Base-by-base conservation (phyloP, 2,329 filamentous ascomycete genomes). In the Cladosporium sp. region DNA sequence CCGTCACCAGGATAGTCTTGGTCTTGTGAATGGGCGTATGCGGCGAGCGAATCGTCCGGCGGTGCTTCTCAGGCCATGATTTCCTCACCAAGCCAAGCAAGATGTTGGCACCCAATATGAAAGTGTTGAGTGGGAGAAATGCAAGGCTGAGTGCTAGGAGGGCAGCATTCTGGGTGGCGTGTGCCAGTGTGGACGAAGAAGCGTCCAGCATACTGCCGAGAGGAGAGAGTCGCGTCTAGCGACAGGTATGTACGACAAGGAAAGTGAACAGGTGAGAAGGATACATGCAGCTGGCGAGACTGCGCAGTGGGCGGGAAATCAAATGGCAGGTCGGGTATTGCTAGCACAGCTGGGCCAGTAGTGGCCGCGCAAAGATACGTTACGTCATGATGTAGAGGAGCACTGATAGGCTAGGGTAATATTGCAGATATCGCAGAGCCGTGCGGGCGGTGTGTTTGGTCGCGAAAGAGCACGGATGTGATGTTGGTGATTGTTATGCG, bases 1-100 rank as follows among this genome's bases (percentile, higher is more conserved):
- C 88, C 0, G 88, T 91, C 40, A 92, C 80, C 13, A 92, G 79
- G 35, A 91, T 75, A 0, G 81, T 88, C 55, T 78, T 80, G 1
- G 74, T 74, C 34, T 72, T 69, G 64, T 76, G 77, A 7, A 65
- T 68, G 1, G 72, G 68, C 57, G 71, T 66, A 12, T 63, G 61
- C 3, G 68, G 65, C 15, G 65, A 64, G 19, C 59, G 63, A 32
- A 67, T 59, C 59, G 60, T 45, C 9, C 59, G 58, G 28, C 67
- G 68, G 51, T 62, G 56, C 36, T 59, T 67, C 42, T 59, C 57
- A 13, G 64, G 64, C 3, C 68, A 61, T 2, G 68, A 61, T 24
- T 68, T 66, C 12, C 72, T 60, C 44, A 76, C 56, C 62, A 60
- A 53, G 35, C 67, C 59, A 60, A 67, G 32, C 22, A 67, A 32